phyloP scores from a whole-genome alignment of 306 rosid species.

The Calophaca sinica region DNA sequence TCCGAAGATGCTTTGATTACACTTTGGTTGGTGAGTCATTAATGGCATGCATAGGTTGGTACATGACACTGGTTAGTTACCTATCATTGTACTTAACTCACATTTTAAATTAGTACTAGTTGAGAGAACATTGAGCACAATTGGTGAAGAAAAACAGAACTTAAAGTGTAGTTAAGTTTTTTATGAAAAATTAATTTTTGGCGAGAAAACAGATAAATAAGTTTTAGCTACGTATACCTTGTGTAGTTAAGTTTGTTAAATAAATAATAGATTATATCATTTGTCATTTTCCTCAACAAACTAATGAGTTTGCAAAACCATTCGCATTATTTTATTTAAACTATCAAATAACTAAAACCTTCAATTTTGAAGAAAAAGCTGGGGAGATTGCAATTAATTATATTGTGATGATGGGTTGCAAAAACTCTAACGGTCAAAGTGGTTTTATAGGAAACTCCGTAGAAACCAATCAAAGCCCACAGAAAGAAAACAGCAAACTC shows the following conservation, averaged over 20 bases:
- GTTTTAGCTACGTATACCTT: no score
- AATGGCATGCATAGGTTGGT: constrained; percentile 15
- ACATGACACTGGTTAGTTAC: not conserved
- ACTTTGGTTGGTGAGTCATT: constrained; percentile 28
- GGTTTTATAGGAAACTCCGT: constrained; percentile 41
- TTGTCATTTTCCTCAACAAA: constrained; percentile 43
- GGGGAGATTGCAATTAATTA: not conserved
- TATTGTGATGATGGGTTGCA: constrained; percentile 23
- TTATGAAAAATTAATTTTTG: no score
- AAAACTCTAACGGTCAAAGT: constrained; percentile 27
- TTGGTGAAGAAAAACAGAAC: no score
- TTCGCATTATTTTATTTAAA: constrained; percentile 10
- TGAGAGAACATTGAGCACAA: no score
- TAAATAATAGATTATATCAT: not conserved
- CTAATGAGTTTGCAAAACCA: constrained; percentile 3
- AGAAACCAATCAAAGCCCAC: constrained; percentile 4
- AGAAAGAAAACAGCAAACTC: constrained; percentile 10
- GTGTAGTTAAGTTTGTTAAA: no score
- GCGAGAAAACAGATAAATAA: no score
- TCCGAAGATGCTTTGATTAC: not conserved
- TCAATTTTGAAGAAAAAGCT: not conserved
- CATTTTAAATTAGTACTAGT: not conserved
- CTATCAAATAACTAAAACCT: not conserved
- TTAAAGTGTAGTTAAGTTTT: no score
- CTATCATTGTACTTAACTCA: constrained; percentile 10